Conservation (phyloP, 1,139 yeast species). For the Geotrichum restrictum region DNA sequence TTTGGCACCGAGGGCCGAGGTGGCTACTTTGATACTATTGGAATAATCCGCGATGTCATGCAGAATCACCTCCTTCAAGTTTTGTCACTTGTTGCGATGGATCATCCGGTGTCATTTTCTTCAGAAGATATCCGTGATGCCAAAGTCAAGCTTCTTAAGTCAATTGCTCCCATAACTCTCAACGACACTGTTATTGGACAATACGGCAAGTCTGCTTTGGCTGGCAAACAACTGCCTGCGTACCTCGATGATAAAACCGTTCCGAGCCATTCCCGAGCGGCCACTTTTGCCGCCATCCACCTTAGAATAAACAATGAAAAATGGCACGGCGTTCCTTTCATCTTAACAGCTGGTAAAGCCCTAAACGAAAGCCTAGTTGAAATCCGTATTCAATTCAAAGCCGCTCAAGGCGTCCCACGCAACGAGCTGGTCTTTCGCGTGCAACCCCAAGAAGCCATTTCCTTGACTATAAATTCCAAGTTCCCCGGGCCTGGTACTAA, state of each 20-base stretch:
- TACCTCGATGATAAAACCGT: conserved; percentile 95
- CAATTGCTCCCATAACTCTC: conserved; percentile 63
- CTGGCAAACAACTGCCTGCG: conserved; percentile 76
- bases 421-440: conserved; percentile 90
- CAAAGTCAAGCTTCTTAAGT: conserved; percentile 86
- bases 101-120: conserved; percentile 82
- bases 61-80: conserved; percentile 96
- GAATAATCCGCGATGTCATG: conserved; percentile 96
- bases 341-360: conserved; percentile 95
- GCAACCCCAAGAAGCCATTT: conserved; percentile 93
- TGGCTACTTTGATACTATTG: conserved; percentile 92
- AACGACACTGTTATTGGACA: conserved; percentile 81
- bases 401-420: conserved; percentile 71
- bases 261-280: conserved; percentile 71
- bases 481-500: conserved; percentile 85
- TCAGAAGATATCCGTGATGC: conserved; percentile 95
- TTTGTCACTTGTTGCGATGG: conserved; percentile 88
- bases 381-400: conserved; percentile 86
- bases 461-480: conserved; percentile 86
- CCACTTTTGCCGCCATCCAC: conserved; percentile 85
- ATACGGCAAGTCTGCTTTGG: conserved; percentile 69
- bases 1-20: conserved; percentile 99
- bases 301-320: conserved; percentile 81
- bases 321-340: conserved; percentile 97
- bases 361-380: conserved; percentile 87